Percentiles rank a stretch among this genome's conserved stretches.
Evolutionary conservation across 176 grass and related monocot species (phyloP).

Genomic region (barley (Hordeum vulgare)): DNA sequence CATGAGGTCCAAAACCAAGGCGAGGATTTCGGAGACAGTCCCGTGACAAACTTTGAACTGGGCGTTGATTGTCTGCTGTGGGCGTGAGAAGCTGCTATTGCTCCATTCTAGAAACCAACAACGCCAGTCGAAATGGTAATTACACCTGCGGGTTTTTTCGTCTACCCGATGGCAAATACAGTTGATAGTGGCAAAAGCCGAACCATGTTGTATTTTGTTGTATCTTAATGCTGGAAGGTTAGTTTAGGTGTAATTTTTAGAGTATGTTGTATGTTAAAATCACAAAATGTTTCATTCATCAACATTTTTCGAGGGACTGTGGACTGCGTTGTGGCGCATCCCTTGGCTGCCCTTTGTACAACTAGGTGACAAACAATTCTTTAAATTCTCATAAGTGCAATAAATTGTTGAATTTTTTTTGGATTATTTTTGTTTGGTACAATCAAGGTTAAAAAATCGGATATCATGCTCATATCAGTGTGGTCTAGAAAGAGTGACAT

Average conservation of each 20-base stretch:
- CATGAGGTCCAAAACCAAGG: slow-evolving; percentile 35
- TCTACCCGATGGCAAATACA: not conserved
- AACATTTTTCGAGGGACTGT: slow-evolving; percentile 12
- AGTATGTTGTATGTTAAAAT: slow-evolving; percentile 27
- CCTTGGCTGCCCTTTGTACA: not conserved
- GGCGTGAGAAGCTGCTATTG: slow-evolving; percentile 32
- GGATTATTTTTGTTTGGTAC: not conserved
- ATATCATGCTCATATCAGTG: no score
- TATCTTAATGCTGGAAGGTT: not conserved
- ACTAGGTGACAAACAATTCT: not conserved
- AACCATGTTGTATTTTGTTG: slow-evolving; percentile 7
- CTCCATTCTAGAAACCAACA: not conserved
- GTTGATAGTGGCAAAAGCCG: slow-evolving; percentile 2
- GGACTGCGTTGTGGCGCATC: not conserved
- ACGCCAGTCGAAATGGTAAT: not conserved
- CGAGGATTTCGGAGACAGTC: slow-evolving; percentile 73
- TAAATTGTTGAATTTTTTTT: slow-evolving; percentile 29
- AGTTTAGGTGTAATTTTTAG: slow-evolving; percentile 32
- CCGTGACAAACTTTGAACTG: slow-evolving; percentile 75
- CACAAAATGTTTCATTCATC: slow-evolving; percentile 19
- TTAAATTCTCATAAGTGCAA: slow-evolving; percentile 17
- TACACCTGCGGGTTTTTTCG: not conserved
- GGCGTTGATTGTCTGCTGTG: slow-evolving; percentile 87
- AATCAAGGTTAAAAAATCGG: not conserved
- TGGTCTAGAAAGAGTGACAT: no score